Evolutionary conservation across 257 asterid genomes (phyloP), one percentile per base, ranked within the genome.

Genomic region (Forsythia viridissima): DNA sequence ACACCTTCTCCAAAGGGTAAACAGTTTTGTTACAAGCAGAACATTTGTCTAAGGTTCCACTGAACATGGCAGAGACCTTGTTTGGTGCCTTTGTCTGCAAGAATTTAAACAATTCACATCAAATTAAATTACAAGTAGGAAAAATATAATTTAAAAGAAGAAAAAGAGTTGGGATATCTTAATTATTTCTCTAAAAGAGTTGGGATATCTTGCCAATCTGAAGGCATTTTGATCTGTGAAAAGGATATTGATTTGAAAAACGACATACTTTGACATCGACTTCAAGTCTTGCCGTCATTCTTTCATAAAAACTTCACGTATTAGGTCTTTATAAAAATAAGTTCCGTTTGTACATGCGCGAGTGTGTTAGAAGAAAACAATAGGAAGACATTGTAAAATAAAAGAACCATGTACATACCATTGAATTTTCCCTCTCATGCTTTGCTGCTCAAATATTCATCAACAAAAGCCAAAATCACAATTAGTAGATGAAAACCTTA

Each of bases 41-140:
- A 74, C 97, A 93, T 86, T 93, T 93, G 41, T 93, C 97, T 80
- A 80, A 90, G 21, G 97, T 93, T 67, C 97, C 97, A 73, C 84
- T 85, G 86, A 93, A 93, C 86, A 93, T 71, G 57, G 92, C 88
- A 15, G 97, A 93, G 70, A 90, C 86, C 84, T 90, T 93, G 89
- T 82, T 93, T 74, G 97, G 97, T 72, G 82, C 88, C 86, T 78
- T 87, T 52, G 78, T n/a, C 94, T 87, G 82, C 86, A 79, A 24
- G 70, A 55, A 21, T 21, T 63, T 63, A 24, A 11, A 24, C 15
- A 24, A 3, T 16, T 63, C 70, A 30, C 39, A 24, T 30, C 34
- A 30, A 30, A 30, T 30, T 30, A 30, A 30, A 30, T 30, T 30
- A 30, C 34, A 30, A 30, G 34, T 30, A 30, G 34, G 34, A 30